Base-by-base conservation (phyloP, 495 filamentous ascomycete genomes). In the Mytilinidion resinicola region DNA sequence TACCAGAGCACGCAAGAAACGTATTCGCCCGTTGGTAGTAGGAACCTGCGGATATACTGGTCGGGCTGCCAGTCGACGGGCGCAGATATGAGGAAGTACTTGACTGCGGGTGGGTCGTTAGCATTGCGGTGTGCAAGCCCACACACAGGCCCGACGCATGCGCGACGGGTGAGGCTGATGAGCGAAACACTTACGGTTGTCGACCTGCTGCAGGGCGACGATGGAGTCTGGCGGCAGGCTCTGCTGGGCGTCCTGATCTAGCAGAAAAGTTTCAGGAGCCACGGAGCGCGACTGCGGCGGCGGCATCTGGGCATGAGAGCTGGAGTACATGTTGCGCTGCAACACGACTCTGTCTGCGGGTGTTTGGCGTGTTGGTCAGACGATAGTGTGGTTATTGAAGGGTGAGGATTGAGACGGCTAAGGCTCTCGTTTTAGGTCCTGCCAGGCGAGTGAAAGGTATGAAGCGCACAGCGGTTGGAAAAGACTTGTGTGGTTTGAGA, bases 1-100 rank as follows among this genome's bases (percentile, higher is more conserved):
- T 75, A 91, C 88, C 93, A 98, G 72, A 97, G 78, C 55, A 98
- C 91, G 74, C 93, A 98, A 51, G 93, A 98, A 56, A 98, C 90
- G 69, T 98, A 97, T 79, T 98, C 93, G 67, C 93, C 93, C 11
- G 93, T 98, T 1, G 93, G 93, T 53, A 98, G 79, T 58, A 97
- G 80, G 70, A 97, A 97, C 55, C 93, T 83, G 59, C 95, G 83
- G 67, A 98, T 97, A 66, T 96, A 91, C 74, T 97, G 93, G 70
- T 97, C 95, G 9, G 84, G 87, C 61, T 86, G 87, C 93, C 93
- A 98, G 78, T 98, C 95, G 51, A 98, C 93, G 30, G 93, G 93
- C 35, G 93, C 93, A 15, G 93, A 97, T 58, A 98, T 91, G 73
- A 98, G 89, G 78, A 98, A 98, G 73, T 97, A 98, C 84, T 98